Evolutionary conservation across 2,329 filamentous ascomycete genomes (phyloP), one percentile per base, ranked within the genome.

Genomic region (Ascochyta koolunga): DNA sequence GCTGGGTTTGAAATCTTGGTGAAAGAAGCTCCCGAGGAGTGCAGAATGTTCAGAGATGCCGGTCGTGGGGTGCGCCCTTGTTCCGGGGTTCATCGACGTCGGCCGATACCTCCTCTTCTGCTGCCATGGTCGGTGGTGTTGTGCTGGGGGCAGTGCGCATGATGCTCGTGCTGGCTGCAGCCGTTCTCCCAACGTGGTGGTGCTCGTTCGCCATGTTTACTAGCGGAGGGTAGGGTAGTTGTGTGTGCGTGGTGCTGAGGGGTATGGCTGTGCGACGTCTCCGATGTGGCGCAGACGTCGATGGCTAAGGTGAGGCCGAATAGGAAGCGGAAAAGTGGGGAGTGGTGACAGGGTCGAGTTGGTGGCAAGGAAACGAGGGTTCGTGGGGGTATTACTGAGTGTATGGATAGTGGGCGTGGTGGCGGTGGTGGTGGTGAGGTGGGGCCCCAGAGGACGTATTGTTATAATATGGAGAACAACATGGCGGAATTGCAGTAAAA

Each of bases 21-120:
- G 65, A 83, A 83, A 50, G 67, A 75, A 51, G 62, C 58, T 63
- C 57, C 67, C 46, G 57, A 74, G 60, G 66, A 79, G 78, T 64
- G 57, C 27, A 65, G 65, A n/a, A 77, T 65, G n/a, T 61, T 65
- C 25, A 74, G 51, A 6, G 70, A 66, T 45, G 73, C 75, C 24
- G 72, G 69, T 82, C 77, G 42, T 70, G 71, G 45, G 76, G 80
- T 74, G 78, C 80, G 67, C 75, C 76, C 71, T 79, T 86, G 74
- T 77, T 97, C 93, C 66, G 93, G 92, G 93, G 93, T 76, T 98
- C 93, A 75, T 98, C 93, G 44, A 87, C 82, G 68, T 97, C 93
- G 61, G 89, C 84, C 54, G 82, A 78, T 63, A 86, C 74, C 51
- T 96, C 92, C 54, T 87, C 84, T 45, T 86, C 84, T 35, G 67